Evolutionary conservation across 352 stramenopile genomes (phyloP).

Genomic region (Pythium rishiriense): DNA sequence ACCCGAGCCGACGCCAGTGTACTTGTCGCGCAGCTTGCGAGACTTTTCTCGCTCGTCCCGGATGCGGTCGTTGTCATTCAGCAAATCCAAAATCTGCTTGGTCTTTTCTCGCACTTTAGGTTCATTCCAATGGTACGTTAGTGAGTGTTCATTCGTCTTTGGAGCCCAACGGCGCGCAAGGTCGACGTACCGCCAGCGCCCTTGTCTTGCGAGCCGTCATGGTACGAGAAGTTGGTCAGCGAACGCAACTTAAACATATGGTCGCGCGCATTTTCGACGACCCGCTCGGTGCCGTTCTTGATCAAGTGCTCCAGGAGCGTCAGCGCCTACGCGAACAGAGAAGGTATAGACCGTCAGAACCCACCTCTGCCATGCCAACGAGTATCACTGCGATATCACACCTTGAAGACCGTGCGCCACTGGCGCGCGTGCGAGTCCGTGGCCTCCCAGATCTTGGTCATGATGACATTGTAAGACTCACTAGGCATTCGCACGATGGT

Average conservation of each 20-base stretch:
- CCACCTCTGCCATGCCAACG: background rate
- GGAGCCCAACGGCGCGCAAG: background rate
- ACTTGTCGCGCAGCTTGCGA: conserved; percentile 79
- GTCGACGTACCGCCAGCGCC: conserved; percentile 65
- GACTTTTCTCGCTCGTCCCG: conserved; percentile 88
- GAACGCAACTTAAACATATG: conserved; percentile 93
- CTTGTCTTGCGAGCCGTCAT: conserved; percentile 85
- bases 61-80: conserved; percentile 90
- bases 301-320: conserved; percentile 97
- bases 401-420: conserved; percentile 98
- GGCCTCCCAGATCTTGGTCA: conserved; percentile 95
- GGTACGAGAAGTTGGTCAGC: conserved; percentile 88
- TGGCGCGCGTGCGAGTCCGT: conserved; percentile 87
- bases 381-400: conserved; percentile 16
- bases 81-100: conserved; percentile 84
- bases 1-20: conserved; percentile 34
- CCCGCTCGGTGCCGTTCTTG: conserved; percentile 97
- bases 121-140: background rate
- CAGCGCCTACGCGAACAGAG: conserved; percentile 45
- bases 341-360: too few species aligned
- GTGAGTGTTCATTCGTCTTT: background rate
- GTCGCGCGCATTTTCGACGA: conserved; percentile 96
- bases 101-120: conserved; percentile 84
- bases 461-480: conserved; percentile 88
- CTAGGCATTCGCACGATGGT: conserved; percentile 30